phyloP scores from a whole-genome alignment of 176 grass and related monocot genomes.

The Ananas comosus region DNA sequence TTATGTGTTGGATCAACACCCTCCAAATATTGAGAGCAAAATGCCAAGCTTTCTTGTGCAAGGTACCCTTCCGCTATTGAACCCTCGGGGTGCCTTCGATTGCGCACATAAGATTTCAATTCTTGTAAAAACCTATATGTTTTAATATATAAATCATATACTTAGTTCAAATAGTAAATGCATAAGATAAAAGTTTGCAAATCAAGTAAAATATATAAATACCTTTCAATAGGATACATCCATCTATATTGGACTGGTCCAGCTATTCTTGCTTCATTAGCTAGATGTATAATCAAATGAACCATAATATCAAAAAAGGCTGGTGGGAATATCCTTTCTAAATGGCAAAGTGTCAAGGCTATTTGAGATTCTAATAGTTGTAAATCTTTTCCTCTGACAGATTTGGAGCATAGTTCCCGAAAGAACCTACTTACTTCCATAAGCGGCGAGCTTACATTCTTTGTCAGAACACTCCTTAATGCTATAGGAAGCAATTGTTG shows the following conservation, averaged over 20 bases:
- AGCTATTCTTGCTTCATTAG: not conserved
- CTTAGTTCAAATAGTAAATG: too few relatives aligned
- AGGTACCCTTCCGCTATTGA: too few relatives aligned
- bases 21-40: too few relatives aligned
- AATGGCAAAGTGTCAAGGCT: not conserved
- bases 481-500: not conserved
- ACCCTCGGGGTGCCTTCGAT: too few relatives aligned
- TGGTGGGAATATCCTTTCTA: too few relatives aligned
- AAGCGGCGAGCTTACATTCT: not conserved
- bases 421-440: not conserved
- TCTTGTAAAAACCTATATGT: too few relatives aligned
- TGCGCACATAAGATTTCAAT: too few relatives aligned
- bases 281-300: not conserved
- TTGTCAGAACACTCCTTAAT: not conserved
- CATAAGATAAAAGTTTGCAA: too few relatives aligned
- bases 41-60: too few relatives aligned
- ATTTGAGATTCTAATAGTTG: not conserved
- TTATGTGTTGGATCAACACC: too few relatives aligned
- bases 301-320: too few relatives aligned
- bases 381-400: not conserved
- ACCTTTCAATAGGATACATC: constrained; percentile 7
- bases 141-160: too few relatives aligned
- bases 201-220: not conserved
- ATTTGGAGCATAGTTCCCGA: not conserved
- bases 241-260: not conserved